Percentiles rank a stretch among this genome's conserved stretches.
Conservation (phyloP, 192 early-diverging fungal genomes). For the Obelidium mucronatum region DNA sequence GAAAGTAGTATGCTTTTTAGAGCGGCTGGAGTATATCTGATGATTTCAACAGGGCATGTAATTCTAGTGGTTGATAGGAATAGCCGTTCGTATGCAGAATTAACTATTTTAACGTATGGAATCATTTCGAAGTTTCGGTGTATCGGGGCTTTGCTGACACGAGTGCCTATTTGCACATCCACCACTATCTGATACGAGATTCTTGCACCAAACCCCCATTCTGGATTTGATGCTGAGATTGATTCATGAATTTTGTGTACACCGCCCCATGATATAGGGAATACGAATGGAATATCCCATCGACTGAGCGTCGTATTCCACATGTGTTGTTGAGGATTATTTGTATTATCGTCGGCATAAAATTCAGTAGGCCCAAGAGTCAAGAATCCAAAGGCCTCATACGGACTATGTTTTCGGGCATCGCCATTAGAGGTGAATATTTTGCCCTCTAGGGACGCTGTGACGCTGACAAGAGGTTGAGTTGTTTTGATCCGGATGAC, state of each 20-base stretch:
- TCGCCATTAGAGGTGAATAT: slow-evolving; percentile 42
- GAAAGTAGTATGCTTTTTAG: slow-evolving; percentile 11
- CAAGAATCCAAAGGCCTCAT: slow-evolving; percentile 33
- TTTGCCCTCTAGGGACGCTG: slow-evolving; percentile 3
- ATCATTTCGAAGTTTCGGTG: not conserved
- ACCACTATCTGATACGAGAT: slow-evolving; percentile 28
- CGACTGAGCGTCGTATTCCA: not conserved
- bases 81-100: slow-evolving; percentile 1
- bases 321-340: not conserved
- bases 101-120: not conserved
- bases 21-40: slow-evolving; percentile 12
- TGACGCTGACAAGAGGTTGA: slow-evolving; percentile 18
- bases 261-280: slow-evolving; percentile 8
- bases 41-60: not conserved
- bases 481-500: slow-evolving; percentile 24
- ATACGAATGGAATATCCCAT: slow-evolving; percentile 26
- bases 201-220: slow-evolving; percentile 42
- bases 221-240: slow-evolving; percentile 36
- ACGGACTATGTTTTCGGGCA: slow-evolving; percentile 35
- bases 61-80: not conserved
- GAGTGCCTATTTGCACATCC: slow-evolving; percentile 2
- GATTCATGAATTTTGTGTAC: slow-evolving; percentile 23
- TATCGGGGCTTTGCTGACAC: not conserved
- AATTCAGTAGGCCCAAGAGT: slow-evolving; percentile 27
- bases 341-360: not conserved